These are phyloP conservation scores for Ogataea wickerhamii DNA, from an alignment of 805 yeast species.

Conservation along the genomic window DNA sequence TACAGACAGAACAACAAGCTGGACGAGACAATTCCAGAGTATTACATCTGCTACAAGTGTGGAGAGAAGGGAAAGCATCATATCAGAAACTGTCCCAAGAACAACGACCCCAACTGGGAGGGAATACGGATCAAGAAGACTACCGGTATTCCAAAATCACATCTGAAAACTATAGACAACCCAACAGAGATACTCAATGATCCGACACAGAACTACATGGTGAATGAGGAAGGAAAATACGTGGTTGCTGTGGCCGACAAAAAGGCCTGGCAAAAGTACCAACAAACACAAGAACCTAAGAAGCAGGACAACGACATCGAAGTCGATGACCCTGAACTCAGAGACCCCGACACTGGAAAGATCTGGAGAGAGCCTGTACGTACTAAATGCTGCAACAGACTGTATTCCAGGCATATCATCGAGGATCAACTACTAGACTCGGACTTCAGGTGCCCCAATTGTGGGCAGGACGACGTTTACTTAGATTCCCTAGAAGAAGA, in stretches of 20 bases:
- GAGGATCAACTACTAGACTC: conserved; percentile 68
- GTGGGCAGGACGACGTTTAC: conserved; percentile 68
- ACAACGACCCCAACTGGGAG: conserved; percentile 89
- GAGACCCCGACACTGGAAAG: conserved; percentile 64
- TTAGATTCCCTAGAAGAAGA: conserved; percentile 69
- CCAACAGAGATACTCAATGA: conserved; percentile 57
- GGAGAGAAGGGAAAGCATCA: conserved; percentile 91
- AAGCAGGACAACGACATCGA: conserved; percentile 20
- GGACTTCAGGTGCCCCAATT: conserved; percentile 89
- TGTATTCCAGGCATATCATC: conserved; percentile 57
- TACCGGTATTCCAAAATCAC: conserved; percentile 95
- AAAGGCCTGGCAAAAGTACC: conserved; percentile 84
- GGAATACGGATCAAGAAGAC: conserved; percentile 88
- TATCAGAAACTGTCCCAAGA: conserved; percentile 94
- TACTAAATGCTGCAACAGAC: conserved; percentile 67
- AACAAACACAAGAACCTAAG: conserved; percentile 54
- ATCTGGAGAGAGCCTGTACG: conserved; percentile 68
- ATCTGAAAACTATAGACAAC: conserved; percentile 80
- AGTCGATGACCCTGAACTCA: conserved; percentile 58
- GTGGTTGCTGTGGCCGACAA: conserved; percentile 95
- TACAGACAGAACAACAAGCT: conserved; percentile 30
- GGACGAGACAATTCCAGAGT: conserved; percentile 89
- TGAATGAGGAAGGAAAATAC: conserved; percentile 92
- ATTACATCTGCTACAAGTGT: conserved; percentile 93
- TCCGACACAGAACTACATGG: conserved; percentile 60